Evolutionary conservation across 2,329 filamentous ascomycete species (phyloP).

Genomic region (Fusarium nelsonii): DNA sequence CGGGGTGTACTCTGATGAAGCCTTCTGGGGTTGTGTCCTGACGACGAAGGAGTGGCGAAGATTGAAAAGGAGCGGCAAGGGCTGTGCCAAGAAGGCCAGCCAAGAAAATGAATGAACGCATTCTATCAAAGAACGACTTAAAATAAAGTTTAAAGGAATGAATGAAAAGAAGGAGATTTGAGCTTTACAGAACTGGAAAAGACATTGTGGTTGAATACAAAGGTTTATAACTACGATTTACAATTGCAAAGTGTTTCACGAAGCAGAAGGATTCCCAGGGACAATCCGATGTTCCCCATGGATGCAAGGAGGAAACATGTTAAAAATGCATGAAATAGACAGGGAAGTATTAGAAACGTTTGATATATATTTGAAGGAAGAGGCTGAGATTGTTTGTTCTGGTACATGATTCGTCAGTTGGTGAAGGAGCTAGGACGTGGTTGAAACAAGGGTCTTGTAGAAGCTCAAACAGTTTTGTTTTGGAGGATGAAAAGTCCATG

Average conservation of each 20-base stretch:
- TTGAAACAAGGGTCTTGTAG: conserved; percentile 29
- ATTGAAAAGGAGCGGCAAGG: conserved; percentile 34
- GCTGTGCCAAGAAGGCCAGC: conserved; percentile 36
- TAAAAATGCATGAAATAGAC: conserved; percentile 24
- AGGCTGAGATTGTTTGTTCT: conserved; percentile 25
- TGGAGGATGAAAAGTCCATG: conserved; percentile 21
- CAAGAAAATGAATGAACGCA: conserved; percentile 45
- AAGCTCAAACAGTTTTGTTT: conserved; percentile 5
- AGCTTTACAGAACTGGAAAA: background rate
- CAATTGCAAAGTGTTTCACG: background rate
- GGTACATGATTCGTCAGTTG: conserved; percentile 16
- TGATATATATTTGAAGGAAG: conserved; percentile 39
- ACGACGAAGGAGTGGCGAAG: conserved; percentile 14
- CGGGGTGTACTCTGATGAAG: conserved; percentile 52
- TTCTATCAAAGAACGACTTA: conserved; percentile 34
- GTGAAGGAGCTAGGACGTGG: conserved; percentile 11
- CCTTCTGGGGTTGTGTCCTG: conserved; percentile 31
- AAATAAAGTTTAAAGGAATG: conserved; percentile 10
- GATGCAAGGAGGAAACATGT: conserved; percentile 4
- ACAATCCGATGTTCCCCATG: background rate
- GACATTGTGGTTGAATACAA: background rate
- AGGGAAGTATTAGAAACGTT: conserved; percentile 16
- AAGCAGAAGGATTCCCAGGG: background rate
- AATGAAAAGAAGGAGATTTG: background rate
- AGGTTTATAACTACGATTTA: conserved; percentile 26